Evolutionary conservation across 768 basidiomycete species (phyloP), one percentile per base, ranked within the genome.

Genomic region (Phlebiopsis gigantea): DNA sequence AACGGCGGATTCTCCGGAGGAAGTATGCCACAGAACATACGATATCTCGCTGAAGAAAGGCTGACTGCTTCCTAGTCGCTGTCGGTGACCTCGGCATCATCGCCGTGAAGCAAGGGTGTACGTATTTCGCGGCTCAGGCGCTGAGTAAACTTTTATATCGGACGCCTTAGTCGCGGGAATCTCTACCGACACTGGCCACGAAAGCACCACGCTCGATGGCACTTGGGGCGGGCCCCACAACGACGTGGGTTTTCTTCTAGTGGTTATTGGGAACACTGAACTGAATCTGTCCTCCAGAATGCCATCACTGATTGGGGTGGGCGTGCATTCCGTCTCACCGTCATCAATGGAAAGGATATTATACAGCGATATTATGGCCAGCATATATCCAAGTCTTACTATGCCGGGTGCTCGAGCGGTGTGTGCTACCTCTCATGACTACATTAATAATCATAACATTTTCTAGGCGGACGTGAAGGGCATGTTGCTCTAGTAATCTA

Each of bases 111-210:
- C 34, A 39, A 39, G 34, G 34, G 17, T 39, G 34, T 39, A 17
- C 34, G 34, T 39, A 39, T 39, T 10, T 9, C 8, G 34, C 12
- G 17, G 34, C 8, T 17, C 2, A 3, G 8, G 12, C 17, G 3
- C 8, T 39, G 12, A 17, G 17, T 39, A 9, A 12, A 10, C 3
- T 39, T 9, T 39, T 39, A 66, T 62, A 29, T 59, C 61, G 21
- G 65, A 63, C 24, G 43, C 22, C 22, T 12, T 49, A 57, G 56
- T 57, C 39, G 56, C 56, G 9, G 56, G 56, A 5, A 43, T 57
- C 49, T 57, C 56, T 8, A 57, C 56, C 17, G 56, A 57, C 26
- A 57, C 56, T 6, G 56, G 56, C 12, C 56, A 57, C 46, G n/a
- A 17, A 17, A 53, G 51, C 19, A 26, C 31, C 12, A n/a, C 34